Conservation (phyloP, 1,284 basidiomycete species). For the Leccinum fallax region DNA sequence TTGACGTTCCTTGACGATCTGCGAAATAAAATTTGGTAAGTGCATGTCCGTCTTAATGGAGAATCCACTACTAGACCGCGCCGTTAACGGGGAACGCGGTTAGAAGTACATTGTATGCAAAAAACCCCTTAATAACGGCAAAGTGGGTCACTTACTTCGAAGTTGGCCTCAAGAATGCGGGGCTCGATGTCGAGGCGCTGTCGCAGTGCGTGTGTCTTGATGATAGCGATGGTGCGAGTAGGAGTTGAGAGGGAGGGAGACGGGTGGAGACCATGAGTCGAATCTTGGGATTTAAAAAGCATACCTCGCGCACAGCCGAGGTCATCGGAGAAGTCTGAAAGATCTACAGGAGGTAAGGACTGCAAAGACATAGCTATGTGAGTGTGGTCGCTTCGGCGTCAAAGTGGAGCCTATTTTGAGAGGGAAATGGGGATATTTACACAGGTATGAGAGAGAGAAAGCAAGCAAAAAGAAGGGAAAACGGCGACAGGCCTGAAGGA, state of each 20-base stretch:
- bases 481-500: slow-evolving; percentile 11
- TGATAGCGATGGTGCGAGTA: slow-evolving; percentile 76
- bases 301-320: slow-evolving; percentile 5
- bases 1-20: slow-evolving; percentile 82
- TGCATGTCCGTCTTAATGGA: background rate
- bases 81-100: slow-evolving; percentile 5
- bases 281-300: slow-evolving; percentile 10
- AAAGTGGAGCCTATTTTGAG: slow-evolving; percentile 3
- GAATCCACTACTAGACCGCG: slow-evolving; percentile 21
- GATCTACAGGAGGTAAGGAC: slow-evolving; percentile 19
- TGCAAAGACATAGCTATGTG: slow-evolving; percentile 27
- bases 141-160: slow-evolving; percentile 57
- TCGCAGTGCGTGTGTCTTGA: slow-evolving; percentile 71
- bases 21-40: slow-evolving; percentile 14
- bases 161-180: slow-evolving; percentile 72
- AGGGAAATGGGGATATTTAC: background rate
- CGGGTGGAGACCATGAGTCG: background rate
- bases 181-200: slow-evolving; percentile 76
- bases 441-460: slow-evolving; percentile 13
- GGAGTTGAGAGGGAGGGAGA: slow-evolving; percentile 23
- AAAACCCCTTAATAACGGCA: slow-evolving; percentile 10
- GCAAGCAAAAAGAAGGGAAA: slow-evolving; percentile 14
- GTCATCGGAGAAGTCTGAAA: slow-evolving; percentile 16
- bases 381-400: slow-evolving; percentile 15
- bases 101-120: background rate